Conservation (phyloP, 768 basidiomycete genomes). For the Lactarius evosmus region DNA sequence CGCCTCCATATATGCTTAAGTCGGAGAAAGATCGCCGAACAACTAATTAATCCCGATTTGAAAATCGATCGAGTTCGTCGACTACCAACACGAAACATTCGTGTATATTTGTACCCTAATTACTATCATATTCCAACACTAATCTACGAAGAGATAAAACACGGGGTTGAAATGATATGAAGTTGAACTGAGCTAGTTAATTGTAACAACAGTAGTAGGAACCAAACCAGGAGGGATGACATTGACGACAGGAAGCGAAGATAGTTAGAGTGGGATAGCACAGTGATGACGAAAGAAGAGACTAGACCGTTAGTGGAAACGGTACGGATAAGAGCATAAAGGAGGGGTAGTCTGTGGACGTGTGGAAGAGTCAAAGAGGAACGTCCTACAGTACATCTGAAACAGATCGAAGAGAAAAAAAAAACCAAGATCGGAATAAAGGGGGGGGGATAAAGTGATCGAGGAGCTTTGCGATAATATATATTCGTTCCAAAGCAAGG, state of each 20-base stretch:
- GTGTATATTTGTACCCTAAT: background rate
- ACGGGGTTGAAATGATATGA: constrained; percentile 14
- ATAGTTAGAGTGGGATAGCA: constrained; percentile 26
- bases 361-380: constrained; percentile 1
- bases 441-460: constrained; percentile 7
- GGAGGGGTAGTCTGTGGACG: constrained; percentile 18
- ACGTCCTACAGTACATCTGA: constrained; percentile 1
- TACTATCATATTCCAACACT: constrained; percentile 12
- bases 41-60: background rate
- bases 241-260: constrained; percentile 24
- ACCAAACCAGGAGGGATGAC: constrained; percentile 20
- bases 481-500: constrained; percentile 26
- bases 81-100: background rate
- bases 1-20: background rate
- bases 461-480: constrained; percentile 24
- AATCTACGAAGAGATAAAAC: constrained; percentile 13
- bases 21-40: background rate
- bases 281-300: constrained; percentile 11
- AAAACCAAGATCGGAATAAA: constrained; percentile 5
- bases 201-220: constrained; percentile 23
- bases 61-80: background rate
- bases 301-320: constrained; percentile 1
- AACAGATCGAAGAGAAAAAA: constrained; percentile 6
- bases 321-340: constrained; percentile 9
- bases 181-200: constrained; percentile 17